Evolutionary conservation across 495 filamentous ascomycete species (phyloP).

Genomic region (Daldinia childiae): DNA sequence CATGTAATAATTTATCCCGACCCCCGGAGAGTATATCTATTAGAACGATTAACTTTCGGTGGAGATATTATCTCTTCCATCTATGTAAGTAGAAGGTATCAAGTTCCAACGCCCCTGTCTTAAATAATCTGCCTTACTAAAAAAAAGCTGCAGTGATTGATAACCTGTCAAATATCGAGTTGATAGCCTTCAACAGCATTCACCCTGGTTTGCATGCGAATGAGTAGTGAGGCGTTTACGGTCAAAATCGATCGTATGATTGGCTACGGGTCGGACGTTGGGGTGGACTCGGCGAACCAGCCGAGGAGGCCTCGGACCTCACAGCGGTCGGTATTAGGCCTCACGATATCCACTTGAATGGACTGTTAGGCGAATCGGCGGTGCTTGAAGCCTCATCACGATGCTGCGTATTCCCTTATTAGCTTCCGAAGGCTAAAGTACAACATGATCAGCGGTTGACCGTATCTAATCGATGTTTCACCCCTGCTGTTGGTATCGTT

Average conservation of each 20-base stretch:
- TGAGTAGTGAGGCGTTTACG: conserved; percentile 5
- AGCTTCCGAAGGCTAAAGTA: background rate
- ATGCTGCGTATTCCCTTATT: background rate
- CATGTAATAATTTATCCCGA: conserved; percentile 22
- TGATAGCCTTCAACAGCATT: background rate
- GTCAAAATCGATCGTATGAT: background rate
- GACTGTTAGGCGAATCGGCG: background rate
- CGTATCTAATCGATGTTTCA: background rate
- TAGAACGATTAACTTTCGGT: background rate
- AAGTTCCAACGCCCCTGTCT: background rate
- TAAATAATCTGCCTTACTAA: conserved; percentile 23
- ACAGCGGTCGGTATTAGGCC: background rate
- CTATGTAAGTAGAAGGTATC: background rate
- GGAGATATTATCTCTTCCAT: background rate
- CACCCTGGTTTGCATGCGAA: background rate
- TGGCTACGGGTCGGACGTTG: conserved; percentile 15
- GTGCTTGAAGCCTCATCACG: background rate
- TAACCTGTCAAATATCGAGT: background rate
- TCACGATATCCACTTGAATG: background rate
- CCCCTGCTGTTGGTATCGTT: background rate
- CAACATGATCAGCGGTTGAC: background rate
- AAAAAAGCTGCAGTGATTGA: background rate
- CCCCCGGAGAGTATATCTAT: conserved; percentile 7
- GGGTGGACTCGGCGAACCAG: conserved; percentile 4
- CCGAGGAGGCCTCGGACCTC: conserved; percentile 24